phyloP scores from a whole-genome alignment of 1,139 yeast species.

The Petasospora fabianii region DNA sequence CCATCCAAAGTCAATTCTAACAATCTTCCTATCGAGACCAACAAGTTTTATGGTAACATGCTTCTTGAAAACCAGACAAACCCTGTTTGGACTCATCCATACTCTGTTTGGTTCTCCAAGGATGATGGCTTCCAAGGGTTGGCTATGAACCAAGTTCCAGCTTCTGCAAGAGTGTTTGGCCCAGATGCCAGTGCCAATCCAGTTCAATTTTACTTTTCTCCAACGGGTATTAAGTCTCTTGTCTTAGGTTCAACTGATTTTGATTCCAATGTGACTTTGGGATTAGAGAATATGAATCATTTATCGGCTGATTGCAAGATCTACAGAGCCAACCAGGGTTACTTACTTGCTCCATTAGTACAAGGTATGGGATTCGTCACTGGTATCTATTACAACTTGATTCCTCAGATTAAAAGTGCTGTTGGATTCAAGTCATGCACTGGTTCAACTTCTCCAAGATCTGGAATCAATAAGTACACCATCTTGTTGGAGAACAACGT shows the following conservation, averaged over 20 bases:
- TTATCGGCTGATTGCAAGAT: conserved; percentile 30
- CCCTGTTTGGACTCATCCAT: conserved; percentile 80
- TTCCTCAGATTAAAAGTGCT: conserved; percentile 54
- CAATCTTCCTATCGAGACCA: conserved; percentile 63
- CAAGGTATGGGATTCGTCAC: conserved; percentile 75
- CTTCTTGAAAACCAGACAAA: conserved; percentile 61
- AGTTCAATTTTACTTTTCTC: conserved; percentile 33
- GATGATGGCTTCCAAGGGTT: conserved; percentile 46
- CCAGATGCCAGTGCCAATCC: conserved; percentile 37
- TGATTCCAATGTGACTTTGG: conserved; percentile 24
- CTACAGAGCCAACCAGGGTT: conserved; percentile 25
- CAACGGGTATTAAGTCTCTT: conserved; percentile 32
- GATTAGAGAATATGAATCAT: conserved; percentile 30
- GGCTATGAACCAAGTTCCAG: conserved; percentile 64
- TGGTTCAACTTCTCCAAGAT: conserved; percentile 29
- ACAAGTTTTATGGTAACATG: conserved; percentile 80
- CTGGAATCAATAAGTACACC: conserved; percentile 39
- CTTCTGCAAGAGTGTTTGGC: conserved; percentile 61
- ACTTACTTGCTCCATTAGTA: conserved; percentile 37
- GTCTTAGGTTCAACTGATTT: conserved; percentile 35
- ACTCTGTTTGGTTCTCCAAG: conserved; percentile 62
- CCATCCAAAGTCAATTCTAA: conserved; percentile 41
- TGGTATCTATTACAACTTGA: conserved; percentile 52
- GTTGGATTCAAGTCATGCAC: conserved; percentile 58
- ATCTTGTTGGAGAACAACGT: conserved; percentile 37